Conservation (phyloP, 2,329 filamentous ascomycete species). For the Elsinoe necatrix region DNA sequence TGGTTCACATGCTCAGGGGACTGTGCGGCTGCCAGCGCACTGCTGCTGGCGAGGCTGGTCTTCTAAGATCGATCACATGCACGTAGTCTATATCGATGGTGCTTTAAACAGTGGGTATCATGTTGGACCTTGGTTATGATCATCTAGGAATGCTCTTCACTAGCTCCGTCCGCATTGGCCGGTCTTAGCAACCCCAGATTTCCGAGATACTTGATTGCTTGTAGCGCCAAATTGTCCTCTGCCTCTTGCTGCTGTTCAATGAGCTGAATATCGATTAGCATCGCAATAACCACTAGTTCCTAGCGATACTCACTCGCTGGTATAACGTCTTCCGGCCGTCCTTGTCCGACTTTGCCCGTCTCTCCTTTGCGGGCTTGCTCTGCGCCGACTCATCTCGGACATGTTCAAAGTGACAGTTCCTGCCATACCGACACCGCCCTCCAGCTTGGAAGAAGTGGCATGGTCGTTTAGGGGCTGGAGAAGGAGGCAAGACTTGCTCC, state of each 20-base stretch:
- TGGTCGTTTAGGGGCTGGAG: constrained; percentile 15
- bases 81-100: neutral
- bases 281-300: neutral
- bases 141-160: neutral
- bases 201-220: constrained; percentile 41
- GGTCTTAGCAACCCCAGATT: constrained; percentile 33
- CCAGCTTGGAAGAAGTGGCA: constrained; percentile 28
- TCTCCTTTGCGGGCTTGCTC: constrained; percentile 4
- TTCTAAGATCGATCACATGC: neutral
- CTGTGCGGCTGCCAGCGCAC: neutral
- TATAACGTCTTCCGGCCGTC: constrained; percentile 18
- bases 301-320: constrained; percentile 16
- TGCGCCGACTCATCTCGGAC: constrained; percentile 18
- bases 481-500: constrained; percentile 15
- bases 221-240: constrained; percentile 35
- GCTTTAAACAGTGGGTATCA: neutral
- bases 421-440: constrained; percentile 29
- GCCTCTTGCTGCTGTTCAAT: constrained; percentile 40
- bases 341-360: constrained; percentile 12
- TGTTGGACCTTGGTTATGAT: neutral
- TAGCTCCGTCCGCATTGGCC: neutral
- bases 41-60: neutral
- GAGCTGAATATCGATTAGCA: constrained; percentile 18
- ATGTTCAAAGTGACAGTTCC: constrained; percentile 28
- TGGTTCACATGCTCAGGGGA: neutral